Conservation (phyloP, 148 eudicot species). For the Salicornia ramosissima region DNA sequence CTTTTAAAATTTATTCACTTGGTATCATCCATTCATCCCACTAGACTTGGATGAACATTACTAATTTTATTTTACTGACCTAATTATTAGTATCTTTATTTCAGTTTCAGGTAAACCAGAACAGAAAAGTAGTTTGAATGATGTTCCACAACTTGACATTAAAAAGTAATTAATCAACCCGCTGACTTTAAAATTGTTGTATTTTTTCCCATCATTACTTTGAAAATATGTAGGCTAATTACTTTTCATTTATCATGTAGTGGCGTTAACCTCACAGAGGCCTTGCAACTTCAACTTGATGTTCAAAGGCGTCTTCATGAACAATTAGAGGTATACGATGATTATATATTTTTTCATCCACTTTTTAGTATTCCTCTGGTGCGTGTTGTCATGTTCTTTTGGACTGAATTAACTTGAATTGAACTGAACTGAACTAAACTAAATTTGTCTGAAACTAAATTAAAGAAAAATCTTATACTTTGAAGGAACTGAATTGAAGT, state of each 20-base stretch:
- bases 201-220: background rate
- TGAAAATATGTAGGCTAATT: background rate
- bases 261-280: conserved; percentile 63
- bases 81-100: background rate
- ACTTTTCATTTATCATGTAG: conserved; percentile 27
- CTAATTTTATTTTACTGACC: background rate
- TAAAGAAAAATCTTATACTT: too few relatives aligned
- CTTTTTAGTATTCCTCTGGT: too few relatives aligned
- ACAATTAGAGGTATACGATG: conserved; percentile 71
- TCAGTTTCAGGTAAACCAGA: conserved; percentile 47
- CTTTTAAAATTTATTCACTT: background rate
- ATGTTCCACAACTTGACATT: conserved; percentile 38
- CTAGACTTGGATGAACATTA: background rate
- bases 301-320: conserved; percentile 85
- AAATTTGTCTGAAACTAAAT: too few relatives aligned
- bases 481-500: too few relatives aligned
- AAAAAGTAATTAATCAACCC: conserved; percentile 50
- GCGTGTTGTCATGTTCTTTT: too few relatives aligned
- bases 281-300: conserved; percentile 71
- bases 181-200: background rate
- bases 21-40: background rate
- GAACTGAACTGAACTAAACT: too few relatives aligned
- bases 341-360: too few relatives aligned
- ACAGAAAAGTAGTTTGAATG: conserved; percentile 31
- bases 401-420: too few relatives aligned